These are phyloP conservation scores for Amylostereum areolatum DNA, from an alignment of 1,284 basidiomycete species.

Conservation along the genomic window DNA sequence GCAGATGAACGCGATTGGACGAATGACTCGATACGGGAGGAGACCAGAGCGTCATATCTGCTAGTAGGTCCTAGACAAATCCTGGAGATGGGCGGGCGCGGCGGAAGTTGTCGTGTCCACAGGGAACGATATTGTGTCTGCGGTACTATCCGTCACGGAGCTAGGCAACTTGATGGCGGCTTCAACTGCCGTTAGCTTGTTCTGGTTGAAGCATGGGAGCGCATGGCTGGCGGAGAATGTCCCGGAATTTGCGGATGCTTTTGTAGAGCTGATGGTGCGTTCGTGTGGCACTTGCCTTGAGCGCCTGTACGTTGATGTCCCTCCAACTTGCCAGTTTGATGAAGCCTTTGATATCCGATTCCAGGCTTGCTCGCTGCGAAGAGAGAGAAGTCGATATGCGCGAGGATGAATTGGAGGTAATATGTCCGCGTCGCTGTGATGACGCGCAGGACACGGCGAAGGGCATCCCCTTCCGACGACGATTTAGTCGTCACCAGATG, in stretches of 20 bases:
- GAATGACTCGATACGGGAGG: conserved; percentile 34
- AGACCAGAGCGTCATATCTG: conserved; percentile 41
- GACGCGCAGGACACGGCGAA: conserved; percentile 52
- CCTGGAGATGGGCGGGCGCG: conserved; percentile 29
- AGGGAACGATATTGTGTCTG: conserved; percentile 6
- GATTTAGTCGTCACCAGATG: conserved; percentile 25
- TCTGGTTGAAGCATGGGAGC: conserved; percentile 32
- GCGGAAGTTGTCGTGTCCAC: conserved; percentile 9
- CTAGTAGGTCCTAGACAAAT: conserved; percentile 40
- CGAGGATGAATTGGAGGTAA: conserved; percentile 59
- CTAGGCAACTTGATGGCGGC: background rate
- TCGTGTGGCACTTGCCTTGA: conserved; percentile 87
- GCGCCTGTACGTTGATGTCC: conserved; percentile 92
- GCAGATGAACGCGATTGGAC: conserved; percentile 31
- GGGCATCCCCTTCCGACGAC: conserved; percentile 20
- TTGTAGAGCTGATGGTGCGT: conserved; percentile 93
- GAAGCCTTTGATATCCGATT: conserved; percentile 80
- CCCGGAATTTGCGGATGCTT: conserved; percentile 88
- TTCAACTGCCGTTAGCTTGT: conserved; percentile 33
- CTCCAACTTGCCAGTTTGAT: conserved; percentile 98
- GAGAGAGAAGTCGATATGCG: conserved; percentile 47
- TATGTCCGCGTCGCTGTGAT: conserved; percentile 64
- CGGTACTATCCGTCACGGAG: background rate
- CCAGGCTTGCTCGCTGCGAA: conserved; percentile 58
- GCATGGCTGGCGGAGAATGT: conserved; percentile 76